Evolutionary conservation across 140 eudicot species (phyloP), one percentile per base, ranked within the genome.

Genomic region (Flaveria floridana): DNA sequence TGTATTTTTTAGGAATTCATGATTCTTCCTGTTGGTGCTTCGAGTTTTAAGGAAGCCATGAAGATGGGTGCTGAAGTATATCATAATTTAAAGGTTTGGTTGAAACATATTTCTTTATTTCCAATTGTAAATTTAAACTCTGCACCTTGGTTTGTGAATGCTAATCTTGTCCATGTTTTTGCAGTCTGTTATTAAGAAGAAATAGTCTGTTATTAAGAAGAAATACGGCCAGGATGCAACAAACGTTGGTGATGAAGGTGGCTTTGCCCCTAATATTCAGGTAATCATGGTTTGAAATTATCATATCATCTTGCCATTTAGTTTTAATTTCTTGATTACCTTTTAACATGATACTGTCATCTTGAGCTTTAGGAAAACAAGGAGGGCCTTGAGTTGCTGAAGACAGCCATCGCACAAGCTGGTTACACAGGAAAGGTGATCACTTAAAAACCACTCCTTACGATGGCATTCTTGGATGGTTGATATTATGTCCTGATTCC

Each of bases 191-290:
- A 89, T 92, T 57, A 92, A 92, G 91, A 92, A 92, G 92, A 92
- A 92, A 72, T 92, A 92, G 97, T 78, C 92, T 86, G 97, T 92
- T 66, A 89, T 92, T 57, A 92, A 92, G 91, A 92, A 92, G 92
- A 92, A 92, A 72, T 92, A 92, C 76, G 97, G 97, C 9, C 97
- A 92, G 71, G 97, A 92, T 84, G 97, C 97, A 42, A 91, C 97
- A 72, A 91, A 91, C 79, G 97, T 91, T 61, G 97, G 97, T 74
- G 97, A 92, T 73, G 97, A 92, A 73, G 97, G 96, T 87, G 97
- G 97, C 71, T 92, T 92, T 73, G 97, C 97, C 77, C 97, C 97
- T 67, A 89, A 92, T 74, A 92, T 92, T 84, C 96, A 87, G 92
- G 97, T 91, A 16, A 77, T 6, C 19, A 20, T 65, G 8, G 18